These are phyloP conservation scores for Paramecium pentaurelia DNA, from an alignment of 73 alveolate species.

Conservation along the genomic window DNA sequence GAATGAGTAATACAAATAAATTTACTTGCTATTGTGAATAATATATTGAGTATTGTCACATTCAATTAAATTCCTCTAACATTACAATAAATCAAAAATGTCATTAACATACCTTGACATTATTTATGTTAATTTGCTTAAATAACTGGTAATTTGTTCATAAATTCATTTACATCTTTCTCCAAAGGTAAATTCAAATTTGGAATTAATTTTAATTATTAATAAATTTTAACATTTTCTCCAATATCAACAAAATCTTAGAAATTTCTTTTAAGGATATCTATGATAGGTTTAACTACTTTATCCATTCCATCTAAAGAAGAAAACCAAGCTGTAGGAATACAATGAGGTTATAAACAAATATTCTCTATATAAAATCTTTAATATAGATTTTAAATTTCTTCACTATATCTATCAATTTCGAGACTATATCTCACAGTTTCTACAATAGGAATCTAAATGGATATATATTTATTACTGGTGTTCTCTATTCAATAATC, in stretches of 20 bases:
- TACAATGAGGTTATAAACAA: neutral
- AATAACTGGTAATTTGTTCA: neutral
- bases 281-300: neutral
- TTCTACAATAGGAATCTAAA: neutral
- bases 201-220: neutral
- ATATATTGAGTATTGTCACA: neutral
- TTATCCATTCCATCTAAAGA: neutral
- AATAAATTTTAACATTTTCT: neutral
- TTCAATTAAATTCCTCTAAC: neutral
- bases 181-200: neutral
- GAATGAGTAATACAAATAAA: neutral
- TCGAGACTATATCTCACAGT: neutral
- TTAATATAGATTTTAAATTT: neutral
- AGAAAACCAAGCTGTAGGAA: neutral
- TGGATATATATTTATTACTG: neutral
- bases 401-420: neutral
- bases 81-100: conserved; percentile 5
- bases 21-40: neutral
- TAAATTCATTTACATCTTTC: neutral
- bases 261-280: neutral
- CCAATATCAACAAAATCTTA: neutral
- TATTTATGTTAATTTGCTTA: neutral
- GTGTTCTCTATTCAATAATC: conserved; percentile 11
- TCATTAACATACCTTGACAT: neutral
- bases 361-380: neutral